Conservation (phyloP, 225 moss, liverwort and hornwort species). For the Straminergon stramineum region DNA sequence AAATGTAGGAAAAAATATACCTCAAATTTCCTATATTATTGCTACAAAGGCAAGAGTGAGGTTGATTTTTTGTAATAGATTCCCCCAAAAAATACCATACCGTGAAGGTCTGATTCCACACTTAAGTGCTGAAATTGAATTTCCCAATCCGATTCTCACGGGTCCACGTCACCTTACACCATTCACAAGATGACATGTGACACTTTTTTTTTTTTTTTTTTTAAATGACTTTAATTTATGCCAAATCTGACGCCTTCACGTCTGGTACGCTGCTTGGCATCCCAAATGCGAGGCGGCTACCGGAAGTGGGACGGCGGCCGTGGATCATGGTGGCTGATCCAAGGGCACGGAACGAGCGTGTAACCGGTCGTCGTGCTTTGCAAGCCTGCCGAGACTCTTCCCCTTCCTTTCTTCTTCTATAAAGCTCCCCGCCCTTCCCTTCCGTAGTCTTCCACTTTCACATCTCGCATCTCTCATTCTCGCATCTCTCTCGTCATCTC, state of each 20-base stretch:
- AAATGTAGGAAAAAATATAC: neutral
- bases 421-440: neutral
- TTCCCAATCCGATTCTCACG: too few relatives aligned
- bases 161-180: neutral
- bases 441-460: rapidly evolving
- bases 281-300: neutral
- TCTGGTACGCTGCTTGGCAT: neutral
- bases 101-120: too few relatives aligned
- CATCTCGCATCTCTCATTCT: too few relatives aligned
- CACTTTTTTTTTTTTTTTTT: too few relatives aligned
- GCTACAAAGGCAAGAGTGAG: rapidly evolving
- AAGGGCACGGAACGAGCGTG: neutral
- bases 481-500: neutral
- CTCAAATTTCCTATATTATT: rapidly evolving
- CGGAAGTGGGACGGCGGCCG: neutral
- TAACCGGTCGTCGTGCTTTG: neutral
- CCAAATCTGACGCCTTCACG: too few relatives aligned
- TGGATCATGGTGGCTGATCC: neutral
- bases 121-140: too few relatives aligned
- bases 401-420: neutral
- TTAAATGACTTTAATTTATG: neutral
- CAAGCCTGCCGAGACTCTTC: neutral
- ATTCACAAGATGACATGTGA: neutral
- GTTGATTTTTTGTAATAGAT: neutral
- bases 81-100: neutral